A percentile compares a stretch with the other conserved stretches of the same genome.
phyloP scores from a whole-genome alignment of 345 rosid species.

The Eucalyptus erythrocorys region DNA sequence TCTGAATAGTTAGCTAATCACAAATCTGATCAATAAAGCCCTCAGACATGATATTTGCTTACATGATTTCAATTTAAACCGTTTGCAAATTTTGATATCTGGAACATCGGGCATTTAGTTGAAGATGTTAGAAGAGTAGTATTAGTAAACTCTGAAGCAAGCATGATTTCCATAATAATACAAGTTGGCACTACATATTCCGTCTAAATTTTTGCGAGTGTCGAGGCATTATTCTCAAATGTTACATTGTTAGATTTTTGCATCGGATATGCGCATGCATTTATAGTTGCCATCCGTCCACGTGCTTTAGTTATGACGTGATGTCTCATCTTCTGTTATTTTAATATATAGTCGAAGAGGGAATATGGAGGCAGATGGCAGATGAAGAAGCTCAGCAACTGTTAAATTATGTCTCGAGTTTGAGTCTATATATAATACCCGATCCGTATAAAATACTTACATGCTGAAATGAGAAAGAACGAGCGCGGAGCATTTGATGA shows the following conservation, averaged over 20 bases:
- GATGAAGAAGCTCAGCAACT: slow-evolving; percentile 68
- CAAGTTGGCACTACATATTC: neutral
- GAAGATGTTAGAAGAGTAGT: neutral
- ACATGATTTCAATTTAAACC: neutral
- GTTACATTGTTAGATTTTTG: neutral
- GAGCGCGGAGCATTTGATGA: too few species aligned
- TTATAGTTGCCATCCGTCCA: neutral
- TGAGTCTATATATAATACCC: too few species aligned
- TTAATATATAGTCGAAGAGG: slow-evolving; percentile 49
- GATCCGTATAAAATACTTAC: too few species aligned
- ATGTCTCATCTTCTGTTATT: neutral
- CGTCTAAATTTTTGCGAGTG: neutral
- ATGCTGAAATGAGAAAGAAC: too few species aligned
- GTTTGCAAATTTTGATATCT: neutral
- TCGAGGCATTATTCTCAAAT: neutral
- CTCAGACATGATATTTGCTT: neutral
- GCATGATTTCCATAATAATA: neutral
- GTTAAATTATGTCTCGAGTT: too few species aligned
- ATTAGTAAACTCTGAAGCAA: neutral
- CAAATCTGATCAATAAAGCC: neutral
- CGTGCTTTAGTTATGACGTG: neutral
- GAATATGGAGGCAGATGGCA: slow-evolving; percentile 60
- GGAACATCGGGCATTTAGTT: neutral
- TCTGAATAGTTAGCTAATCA: neutral
- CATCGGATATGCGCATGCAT: neutral